Evolutionary conservation across 306 rosid species (phyloP).

Genomic region (Malus asiatica): DNA sequence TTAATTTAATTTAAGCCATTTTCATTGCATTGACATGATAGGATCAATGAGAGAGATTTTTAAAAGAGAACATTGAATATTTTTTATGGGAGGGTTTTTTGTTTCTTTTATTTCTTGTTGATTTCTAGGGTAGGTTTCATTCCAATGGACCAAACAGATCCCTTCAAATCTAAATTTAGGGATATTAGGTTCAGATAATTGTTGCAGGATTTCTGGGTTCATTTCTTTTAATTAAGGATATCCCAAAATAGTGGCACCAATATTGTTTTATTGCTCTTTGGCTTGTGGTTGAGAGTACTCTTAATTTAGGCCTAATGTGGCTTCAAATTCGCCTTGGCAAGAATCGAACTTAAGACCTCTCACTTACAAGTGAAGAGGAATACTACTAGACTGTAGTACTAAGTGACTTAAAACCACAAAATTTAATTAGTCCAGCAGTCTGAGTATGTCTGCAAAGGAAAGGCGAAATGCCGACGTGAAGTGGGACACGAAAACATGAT

Average conservation of each 20-base stretch:
- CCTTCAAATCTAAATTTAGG: neutral
- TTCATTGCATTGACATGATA: neutral
- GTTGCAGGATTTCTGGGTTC: conserved; percentile 38
- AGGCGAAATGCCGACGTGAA: neutral
- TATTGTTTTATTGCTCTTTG: no score
- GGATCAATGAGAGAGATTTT: neutral
- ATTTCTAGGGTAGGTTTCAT: neutral
- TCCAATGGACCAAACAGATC: conserved; percentile 3
- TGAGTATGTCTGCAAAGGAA: neutral
- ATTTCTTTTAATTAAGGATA: neutral
- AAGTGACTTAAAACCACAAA: neutral
- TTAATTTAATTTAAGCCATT: neutral
- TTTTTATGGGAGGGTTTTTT: neutral
- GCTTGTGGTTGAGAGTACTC: no score
- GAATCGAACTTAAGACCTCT: neutral
- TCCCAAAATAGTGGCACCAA: neutral
- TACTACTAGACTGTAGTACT: no score
- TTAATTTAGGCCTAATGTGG: no score
- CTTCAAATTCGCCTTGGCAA: no score
- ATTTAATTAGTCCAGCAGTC: neutral
- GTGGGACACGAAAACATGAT: neutral
- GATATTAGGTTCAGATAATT: neutral
- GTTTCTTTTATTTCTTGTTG: neutral
- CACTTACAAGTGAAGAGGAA: neutral
- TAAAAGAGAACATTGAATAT: no score